These are phyloP conservation scores for Lentinula sp. DNA, from an alignment of 768 basidiomycete genomes.

Conservation along the genomic window DNA sequence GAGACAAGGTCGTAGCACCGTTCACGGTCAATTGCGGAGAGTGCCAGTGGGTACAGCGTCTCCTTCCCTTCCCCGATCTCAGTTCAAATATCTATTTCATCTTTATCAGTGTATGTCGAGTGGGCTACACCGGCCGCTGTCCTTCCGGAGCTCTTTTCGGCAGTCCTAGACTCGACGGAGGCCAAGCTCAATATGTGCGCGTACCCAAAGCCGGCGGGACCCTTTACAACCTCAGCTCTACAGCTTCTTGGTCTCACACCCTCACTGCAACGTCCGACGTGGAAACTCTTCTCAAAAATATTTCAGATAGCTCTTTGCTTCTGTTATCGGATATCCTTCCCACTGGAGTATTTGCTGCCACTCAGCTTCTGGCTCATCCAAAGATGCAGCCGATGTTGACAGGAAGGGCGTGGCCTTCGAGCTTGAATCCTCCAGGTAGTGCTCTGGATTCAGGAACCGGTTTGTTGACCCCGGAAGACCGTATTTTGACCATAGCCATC, in stretches of 20 bases:
- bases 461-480: slow-evolving; percentile 27
- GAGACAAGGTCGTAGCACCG: slow-evolving; percentile 75
- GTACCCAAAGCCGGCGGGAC: slow-evolving; percentile 80
- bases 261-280: background rate
- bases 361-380: slow-evolving; percentile 68
- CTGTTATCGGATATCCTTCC: slow-evolving; percentile 76
- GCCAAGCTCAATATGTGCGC: slow-evolving; percentile 75
- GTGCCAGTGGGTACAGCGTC: slow-evolving; percentile 56
- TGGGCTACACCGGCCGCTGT: slow-evolving; percentile 72
- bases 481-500: slow-evolving; percentile 52
- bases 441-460: background rate
- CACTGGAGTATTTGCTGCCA: slow-evolving; percentile 71
- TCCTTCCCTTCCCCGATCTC: background rate
- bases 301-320: slow-evolving; percentile 62
- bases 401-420: slow-evolving; percentile 53
- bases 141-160: slow-evolving; percentile 58
- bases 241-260: slow-evolving; percentile 36
- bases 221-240: slow-evolving; percentile 53
- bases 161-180: slow-evolving; percentile 58
- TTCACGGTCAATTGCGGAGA: slow-evolving; percentile 83
- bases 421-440: slow-evolving; percentile 22
- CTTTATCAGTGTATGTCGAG: slow-evolving; percentile 51
- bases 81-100: background rate
- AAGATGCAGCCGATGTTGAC: slow-evolving; percentile 59
- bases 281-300: slow-evolving; percentile 6